Evolutionary conservation across 164 flowering plant species (phyloP).

Genomic region (Vitis riparia): DNA sequence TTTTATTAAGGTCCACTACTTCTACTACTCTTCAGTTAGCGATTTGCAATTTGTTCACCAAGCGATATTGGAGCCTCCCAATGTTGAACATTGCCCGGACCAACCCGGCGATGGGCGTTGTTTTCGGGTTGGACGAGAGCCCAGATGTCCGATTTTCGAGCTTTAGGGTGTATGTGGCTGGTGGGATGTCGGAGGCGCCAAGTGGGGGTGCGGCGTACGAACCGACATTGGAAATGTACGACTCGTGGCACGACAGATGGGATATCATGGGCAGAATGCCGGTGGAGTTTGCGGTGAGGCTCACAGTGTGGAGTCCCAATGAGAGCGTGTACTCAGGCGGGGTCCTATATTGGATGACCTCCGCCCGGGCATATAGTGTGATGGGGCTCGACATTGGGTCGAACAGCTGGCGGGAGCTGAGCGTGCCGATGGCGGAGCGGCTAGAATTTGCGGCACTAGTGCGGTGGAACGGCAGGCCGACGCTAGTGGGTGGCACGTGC

Average conservation of each 20-base stretch:
- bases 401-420: conserved; percentile 49
- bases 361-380: conserved; percentile 59
- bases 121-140: conserved; percentile 4
- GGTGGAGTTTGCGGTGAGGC: conserved; percentile 51
- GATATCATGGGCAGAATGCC: conserved; percentile 40
- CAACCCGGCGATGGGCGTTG: conserved; percentile 54
- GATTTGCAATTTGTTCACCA: conserved; percentile 57
- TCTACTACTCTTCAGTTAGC: conserved; percentile 29
- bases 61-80: conserved; percentile 40
- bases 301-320: conserved; percentile 69
- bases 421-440: conserved; percentile 51
- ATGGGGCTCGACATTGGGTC: conserved; percentile 43
- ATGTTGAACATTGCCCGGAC: conserved; percentile 30
- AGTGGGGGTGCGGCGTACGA: conserved; percentile 46
- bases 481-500: conserved; percentile 48
- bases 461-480: conserved; percentile 32
- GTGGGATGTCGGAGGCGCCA: conserved; percentile 51
- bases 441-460: conserved; percentile 58
- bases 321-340: conserved; percentile 52
- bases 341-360: conserved; percentile 63
- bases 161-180: conserved; percentile 54
- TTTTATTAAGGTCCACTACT: conserved; percentile 26
- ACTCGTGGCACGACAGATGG: conserved; percentile 43
- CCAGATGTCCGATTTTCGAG: conserved; percentile 1
- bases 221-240: conserved; percentile 59